These are phyloP conservation scores for Heliosperma pusillum DNA, from an alignment of 148 eudicot species.

Conservation along the genomic window DNA sequence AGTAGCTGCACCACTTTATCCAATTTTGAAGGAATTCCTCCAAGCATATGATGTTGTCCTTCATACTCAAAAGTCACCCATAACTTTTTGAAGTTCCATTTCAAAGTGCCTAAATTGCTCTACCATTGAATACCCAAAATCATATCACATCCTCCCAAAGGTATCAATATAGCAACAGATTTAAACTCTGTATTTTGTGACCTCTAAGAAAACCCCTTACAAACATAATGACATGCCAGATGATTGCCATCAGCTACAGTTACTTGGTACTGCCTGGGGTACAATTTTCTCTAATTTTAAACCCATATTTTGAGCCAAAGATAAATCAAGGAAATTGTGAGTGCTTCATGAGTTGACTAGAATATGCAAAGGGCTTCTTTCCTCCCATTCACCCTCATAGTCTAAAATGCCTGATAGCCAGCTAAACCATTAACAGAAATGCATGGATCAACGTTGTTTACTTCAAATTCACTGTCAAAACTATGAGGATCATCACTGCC, in stretches of 20 bases:
- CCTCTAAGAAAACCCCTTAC: background rate
- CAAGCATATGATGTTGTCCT: too few relatives aligned
- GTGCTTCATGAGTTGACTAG: background rate
- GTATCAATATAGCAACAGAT: background rate
- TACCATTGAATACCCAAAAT: background rate
- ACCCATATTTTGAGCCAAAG: background rate
- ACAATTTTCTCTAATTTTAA: background rate
- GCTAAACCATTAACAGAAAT: slow-evolving; percentile 9
- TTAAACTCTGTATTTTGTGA: background rate
- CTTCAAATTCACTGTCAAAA: background rate
- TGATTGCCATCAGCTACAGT: slow-evolving; percentile 1
- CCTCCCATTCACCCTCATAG: slow-evolving; percentile 11
- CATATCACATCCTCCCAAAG: background rate
- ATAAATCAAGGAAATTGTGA: background rate
- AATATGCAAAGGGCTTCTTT: slow-evolving; percentile 1
- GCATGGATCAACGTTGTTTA: background rate
- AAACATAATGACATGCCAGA: background rate
- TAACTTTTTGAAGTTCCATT: background rate
- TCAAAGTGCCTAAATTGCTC: background rate
- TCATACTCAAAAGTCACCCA: background rate
- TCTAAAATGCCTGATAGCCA: background rate
- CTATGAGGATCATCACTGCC: too few relatives aligned
- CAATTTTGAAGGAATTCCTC: background rate
- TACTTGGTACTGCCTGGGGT: background rate
- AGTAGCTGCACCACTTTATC: background rate